Evolutionary conservation across 805 yeast species (phyloP), one percentile per base, ranked within the genome.

Genomic region (Lipomyces kockii): DNA sequence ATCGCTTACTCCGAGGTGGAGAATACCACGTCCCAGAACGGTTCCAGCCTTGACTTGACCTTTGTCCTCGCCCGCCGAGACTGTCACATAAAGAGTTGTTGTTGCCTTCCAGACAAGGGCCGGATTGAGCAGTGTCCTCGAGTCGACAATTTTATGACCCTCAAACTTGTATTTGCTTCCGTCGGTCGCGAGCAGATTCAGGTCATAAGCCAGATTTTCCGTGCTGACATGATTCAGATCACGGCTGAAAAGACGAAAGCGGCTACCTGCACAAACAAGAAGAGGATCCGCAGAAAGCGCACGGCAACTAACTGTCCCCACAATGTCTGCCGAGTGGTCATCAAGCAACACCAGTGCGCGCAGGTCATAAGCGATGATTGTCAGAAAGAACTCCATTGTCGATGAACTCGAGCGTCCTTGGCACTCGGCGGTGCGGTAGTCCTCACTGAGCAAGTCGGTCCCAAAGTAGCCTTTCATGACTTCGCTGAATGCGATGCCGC

Each of bases 391-490:
- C 11, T 43, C 49, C 49, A 43, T 43, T 11, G 49, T 17, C 22
- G 49, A 17, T n/a, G 49, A 43, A 43, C 49, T 43, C 9, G 49
- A 17, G 22, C 49, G 49, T 12, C 49, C 49, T 43, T 43, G 49
- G 22, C 22, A n/a, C 20, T 43, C 49, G 14, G 49, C 49, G 22
- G 20, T 6, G 22, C 20, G 22, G 49, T 43, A 43, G 22, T 43
- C 49, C 22, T n/a, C 49, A 8, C 22, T 43, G 22, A n/a, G 20
- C 22, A 43, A 17, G 49, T n/a, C 49, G 9, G 49, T 43, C n/a
- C 49, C 49, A n/a, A 43, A 43, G 49, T 43, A n/a, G 3, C 49
- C 49, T 43, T 43, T 43, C 49, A 43, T 43, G 49, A 43, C 49
- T n/a, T 43, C 49, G 22, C 49, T 43, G 25, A 43, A 43, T 43